Percentiles rank a stretch among this genome's conserved stretches.
Conservation (phyloP, 202 grass and related monocot genomes). For the Hordeum pubiflorum region DNA sequence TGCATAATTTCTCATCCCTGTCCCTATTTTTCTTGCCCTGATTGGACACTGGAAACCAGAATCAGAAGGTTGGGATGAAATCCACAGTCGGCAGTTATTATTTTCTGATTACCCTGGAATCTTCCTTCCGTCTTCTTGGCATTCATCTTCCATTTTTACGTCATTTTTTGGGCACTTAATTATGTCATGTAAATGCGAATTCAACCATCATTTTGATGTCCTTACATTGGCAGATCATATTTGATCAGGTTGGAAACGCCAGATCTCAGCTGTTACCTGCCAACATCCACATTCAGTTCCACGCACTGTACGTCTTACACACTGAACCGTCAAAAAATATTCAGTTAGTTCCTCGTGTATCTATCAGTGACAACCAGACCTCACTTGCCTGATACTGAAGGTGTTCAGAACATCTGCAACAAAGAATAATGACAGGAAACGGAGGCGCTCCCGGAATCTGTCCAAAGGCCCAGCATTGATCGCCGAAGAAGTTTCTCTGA, state of each 20-base stretch:
- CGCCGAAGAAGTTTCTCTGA: constrained; percentile 21
- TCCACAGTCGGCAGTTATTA: background rate
- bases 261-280: constrained; percentile 3
- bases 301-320: constrained; percentile 1
- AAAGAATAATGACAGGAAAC: constrained; percentile 27
- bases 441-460: background rate
- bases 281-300: background rate
- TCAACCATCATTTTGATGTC: constrained; percentile 14
- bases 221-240: constrained; percentile 37
- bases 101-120: background rate
- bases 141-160: background rate
- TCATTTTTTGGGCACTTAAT: background rate
- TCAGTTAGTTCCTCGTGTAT: background rate
- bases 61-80: background rate
- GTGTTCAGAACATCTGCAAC: constrained; percentile 30
- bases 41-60: background rate
- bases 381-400: constrained; percentile 2
- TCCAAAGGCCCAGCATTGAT: background rate
- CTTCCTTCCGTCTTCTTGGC: background rate
- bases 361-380: background rate
- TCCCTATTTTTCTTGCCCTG: background rate
- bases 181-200: background rate
- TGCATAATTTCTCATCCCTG: background rate
- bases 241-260: constrained; percentile 38
- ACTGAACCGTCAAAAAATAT: background rate